These are phyloP conservation scores for Thalassiosira allenii DNA, from an alignment of 352 stramenopile species.

Conservation along the genomic window DNA sequence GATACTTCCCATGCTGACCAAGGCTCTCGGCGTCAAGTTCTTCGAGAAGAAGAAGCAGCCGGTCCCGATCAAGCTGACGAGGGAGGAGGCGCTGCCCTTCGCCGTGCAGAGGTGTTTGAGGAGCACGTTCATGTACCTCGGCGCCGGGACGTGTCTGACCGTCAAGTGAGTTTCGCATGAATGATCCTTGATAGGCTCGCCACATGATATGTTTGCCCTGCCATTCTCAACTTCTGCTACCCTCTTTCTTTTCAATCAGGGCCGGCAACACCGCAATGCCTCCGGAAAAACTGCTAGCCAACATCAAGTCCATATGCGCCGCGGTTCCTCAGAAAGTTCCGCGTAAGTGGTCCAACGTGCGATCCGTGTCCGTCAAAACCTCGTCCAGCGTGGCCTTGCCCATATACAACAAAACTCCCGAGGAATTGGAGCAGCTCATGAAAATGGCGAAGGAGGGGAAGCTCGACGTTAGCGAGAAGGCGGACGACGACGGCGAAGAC, in stretches of 20 bases:
- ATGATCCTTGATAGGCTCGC: too few relatives aligned
- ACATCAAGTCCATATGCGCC: slow-evolving; percentile 62
- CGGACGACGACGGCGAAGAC: not conserved
- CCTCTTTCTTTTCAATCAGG: too few relatives aligned
- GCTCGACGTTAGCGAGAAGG: too few relatives aligned
- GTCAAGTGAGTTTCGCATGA: too few relatives aligned
- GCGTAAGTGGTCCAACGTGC: slow-evolving; percentile 91
- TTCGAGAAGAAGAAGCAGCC: slow-evolving; percentile 88
- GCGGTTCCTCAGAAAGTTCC: slow-evolving; percentile 84
- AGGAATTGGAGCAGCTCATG: slow-evolving; percentile 73
- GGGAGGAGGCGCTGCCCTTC: slow-evolving; percentile 80
- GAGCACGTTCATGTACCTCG: slow-evolving; percentile 89
- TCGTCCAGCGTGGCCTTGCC: slow-evolving; percentile 89
- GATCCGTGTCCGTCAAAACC: slow-evolving; percentile 92
- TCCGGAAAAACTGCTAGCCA: slow-evolving; percentile 56
- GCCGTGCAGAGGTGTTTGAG: slow-evolving; percentile 72
- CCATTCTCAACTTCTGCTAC: too few relatives aligned
- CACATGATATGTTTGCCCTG: too few relatives aligned
- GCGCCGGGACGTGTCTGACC: slow-evolving; percentile 89
- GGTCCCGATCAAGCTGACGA: slow-evolving; percentile 79
- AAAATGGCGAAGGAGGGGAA: slow-evolving; percentile 52
- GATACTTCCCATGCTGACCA: slow-evolving; percentile 89
- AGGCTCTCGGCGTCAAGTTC: slow-evolving; percentile 87
- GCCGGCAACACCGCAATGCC: slow-evolving; percentile 75
- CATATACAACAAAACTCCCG: slow-evolving; percentile 89